phyloP scores from a whole-genome alignment of 257 asterid genomes.

The Lycium barbarum region DNA sequence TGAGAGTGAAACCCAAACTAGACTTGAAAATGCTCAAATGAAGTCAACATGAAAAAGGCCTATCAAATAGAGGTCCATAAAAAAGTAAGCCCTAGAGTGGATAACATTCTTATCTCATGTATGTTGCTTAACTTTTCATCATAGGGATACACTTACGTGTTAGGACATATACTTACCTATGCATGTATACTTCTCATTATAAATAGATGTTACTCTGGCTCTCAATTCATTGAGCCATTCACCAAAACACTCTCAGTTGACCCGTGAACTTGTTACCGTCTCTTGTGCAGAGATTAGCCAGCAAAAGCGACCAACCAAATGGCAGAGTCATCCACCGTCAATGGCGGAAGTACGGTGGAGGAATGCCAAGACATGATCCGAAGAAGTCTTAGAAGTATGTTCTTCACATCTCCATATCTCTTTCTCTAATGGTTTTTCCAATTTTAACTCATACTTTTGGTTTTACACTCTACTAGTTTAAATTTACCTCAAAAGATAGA shows the following conservation, averaged over 20 bases:
- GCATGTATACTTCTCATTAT: too few species aligned
- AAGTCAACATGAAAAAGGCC: not conserved
- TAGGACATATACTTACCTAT: too few species aligned
- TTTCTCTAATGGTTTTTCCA: not conserved
- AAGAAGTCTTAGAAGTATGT: constrained; percentile 66
- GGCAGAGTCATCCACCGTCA: not conserved
- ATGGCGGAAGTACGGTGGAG: constrained; percentile 18
- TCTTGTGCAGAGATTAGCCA: not conserved
- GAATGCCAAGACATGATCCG: constrained; percentile 62
- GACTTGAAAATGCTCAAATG: not conserved
- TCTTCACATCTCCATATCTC: not conserved
- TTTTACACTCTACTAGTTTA: constrained; percentile 27
- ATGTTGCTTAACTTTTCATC: too few species aligned
- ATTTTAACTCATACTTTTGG: constrained; percentile 28
- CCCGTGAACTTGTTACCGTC: not conserved
- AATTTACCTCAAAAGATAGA: not conserved
- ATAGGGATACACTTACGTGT: too few species aligned
- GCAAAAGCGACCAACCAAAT: not conserved
- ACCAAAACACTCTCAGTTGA: too few species aligned
- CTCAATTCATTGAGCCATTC: too few species aligned
- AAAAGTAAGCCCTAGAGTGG: too few species aligned
- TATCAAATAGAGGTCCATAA: not conserved
- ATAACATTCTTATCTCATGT: too few species aligned
- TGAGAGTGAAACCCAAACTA: not conserved
- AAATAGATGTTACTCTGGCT: too few species aligned